phyloP scores from a whole-genome alignment of 2,329 filamentous ascomycete species.

The Periglandula ipomoeae region DNA sequence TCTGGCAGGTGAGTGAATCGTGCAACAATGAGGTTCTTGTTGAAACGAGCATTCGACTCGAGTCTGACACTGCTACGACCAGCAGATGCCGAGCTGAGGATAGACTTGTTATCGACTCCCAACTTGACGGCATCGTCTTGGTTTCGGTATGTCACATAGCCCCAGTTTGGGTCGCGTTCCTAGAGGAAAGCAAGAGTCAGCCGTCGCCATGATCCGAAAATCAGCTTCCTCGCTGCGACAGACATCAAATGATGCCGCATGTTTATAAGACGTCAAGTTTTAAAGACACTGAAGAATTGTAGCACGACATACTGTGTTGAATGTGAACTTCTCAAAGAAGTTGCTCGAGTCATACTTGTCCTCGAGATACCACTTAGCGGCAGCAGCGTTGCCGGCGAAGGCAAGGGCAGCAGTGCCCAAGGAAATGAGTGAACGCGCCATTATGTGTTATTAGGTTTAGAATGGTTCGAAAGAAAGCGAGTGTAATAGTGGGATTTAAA shows the following conservation, averaged over 20 bases:
- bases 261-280: too few relatives aligned
- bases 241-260: background rate
- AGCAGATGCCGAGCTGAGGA: conserved; percentile 14
- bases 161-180: conserved; percentile 40
- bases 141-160: conserved; percentile 49
- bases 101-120: conserved; percentile 25
- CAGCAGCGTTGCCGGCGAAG: conserved; percentile 22
- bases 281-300: too few relatives aligned
- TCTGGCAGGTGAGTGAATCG: conserved; percentile 62
- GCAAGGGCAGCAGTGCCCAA: conserved; percentile 30
- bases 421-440: conserved; percentile 32
- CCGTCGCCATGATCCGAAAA: background rate
- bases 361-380: conserved; percentile 26
- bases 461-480: too few relatives aligned
- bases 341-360: conserved; percentile 33
- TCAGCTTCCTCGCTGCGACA: background rate
- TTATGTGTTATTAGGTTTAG: too few relatives aligned
- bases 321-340: conserved; percentile 40
- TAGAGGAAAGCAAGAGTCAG: background rate
- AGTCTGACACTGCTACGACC: conserved; percentile 53
- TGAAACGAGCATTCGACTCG: conserved; percentile 53
- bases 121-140: conserved; percentile 29
- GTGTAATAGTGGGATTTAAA: conserved; percentile 13
- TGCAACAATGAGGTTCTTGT: conserved; percentile 57
- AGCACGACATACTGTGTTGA: conserved; percentile 30